Base-by-base conservation (phyloP, 2,329 filamentous ascomycete genomes). In the Mycosphaerella sp. region DNA sequence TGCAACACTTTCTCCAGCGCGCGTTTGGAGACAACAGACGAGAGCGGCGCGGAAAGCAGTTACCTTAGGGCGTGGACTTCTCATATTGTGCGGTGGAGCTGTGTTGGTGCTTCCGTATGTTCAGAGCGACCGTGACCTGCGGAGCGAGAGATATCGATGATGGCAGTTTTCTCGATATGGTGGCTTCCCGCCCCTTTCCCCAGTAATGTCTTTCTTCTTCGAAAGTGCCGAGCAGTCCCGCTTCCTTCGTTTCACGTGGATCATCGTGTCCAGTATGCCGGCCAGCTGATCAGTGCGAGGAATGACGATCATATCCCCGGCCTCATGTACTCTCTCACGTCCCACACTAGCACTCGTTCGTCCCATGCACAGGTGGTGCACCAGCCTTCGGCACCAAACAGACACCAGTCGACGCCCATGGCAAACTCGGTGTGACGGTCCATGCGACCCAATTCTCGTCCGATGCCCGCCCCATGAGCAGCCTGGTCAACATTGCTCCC, bases 361-460 rank as follows among this genome's bases (percentile, higher is more conserved):
- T 98, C 93, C 93, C 93, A 98, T 0, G 89, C 91, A 1, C 87
- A 88, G 59, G 88, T 95, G 2, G 93, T 91, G 62, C 91, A 91
- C 93, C 93, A 98, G 4, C 93, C 93, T 60, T 95, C 91, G 23
- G 83, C 86, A 4, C 93, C 93, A 71, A 98, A 98, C 43, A 98
- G 72, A 73, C 93, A 98, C 93, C 95, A 98, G 70, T 98, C 93
- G 0, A 97, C 87, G 6, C 93, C 93, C 3, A 90, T 95, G 8
- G 87, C 90, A 66, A 98, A 98, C 74, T 98, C 93, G 0, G 92
- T 96, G 70, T 98, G 93, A 14, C 83, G 76, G 54, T 88, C 90
- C 91, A 98, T 96, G 39, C 89, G 74, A 3, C 90, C 91, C 63
- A 95, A 74, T 71, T 95, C 85, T 23, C 79, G 75, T 9, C 63